Percentiles rank a stretch among this genome's conserved stretches.
Conservation (phyloP, 1,284 basidiomycete genomes). For the Heliocybe sulcata region DNA sequence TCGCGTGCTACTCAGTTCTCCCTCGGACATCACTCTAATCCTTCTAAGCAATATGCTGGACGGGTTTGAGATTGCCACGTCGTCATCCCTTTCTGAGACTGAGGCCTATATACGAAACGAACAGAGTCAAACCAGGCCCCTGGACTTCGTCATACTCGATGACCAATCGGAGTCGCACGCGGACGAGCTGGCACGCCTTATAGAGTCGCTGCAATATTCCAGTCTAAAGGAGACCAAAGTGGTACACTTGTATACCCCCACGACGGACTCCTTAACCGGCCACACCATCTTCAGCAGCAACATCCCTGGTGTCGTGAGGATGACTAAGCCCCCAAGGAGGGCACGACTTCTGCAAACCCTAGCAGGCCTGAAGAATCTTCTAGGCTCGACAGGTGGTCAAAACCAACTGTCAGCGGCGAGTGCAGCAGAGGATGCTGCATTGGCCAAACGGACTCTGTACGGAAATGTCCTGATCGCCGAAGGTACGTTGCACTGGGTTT, state of each 20-base stretch:
- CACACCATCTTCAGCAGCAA: conserved; percentile 40
- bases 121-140: conserved; percentile 21
- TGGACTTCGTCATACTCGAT: conserved; percentile 63
- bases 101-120: conserved; percentile 32
- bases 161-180: conserved; percentile 52
- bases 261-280: conserved; percentile 42
- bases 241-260: conserved; percentile 65
- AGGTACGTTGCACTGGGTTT: conserved; percentile 28
- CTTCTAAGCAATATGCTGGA: conserved; percentile 50
- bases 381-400: conserved; percentile 30
- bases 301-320: conserved; percentile 50
- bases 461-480: conserved; percentile 66
- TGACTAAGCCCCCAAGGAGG: conserved; percentile 64
- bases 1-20: conserved; percentile 48
- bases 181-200: conserved; percentile 41
- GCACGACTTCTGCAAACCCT: conserved; percentile 54
- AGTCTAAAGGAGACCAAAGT: conserved; percentile 49
- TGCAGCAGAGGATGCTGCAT: conserved; percentile 36
- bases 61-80: conserved; percentile 40
- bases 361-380: conserved; percentile 49
- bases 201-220: conserved; percentile 30
- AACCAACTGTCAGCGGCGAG: conserved; percentile 27
- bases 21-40: conserved; percentile 46
- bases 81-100: conserved; percentile 37
- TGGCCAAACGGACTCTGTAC: conserved; percentile 44